phyloP scores from a whole-genome alignment of 1,284 basidiomycete species.

The Trichosporon inkin region DNA sequence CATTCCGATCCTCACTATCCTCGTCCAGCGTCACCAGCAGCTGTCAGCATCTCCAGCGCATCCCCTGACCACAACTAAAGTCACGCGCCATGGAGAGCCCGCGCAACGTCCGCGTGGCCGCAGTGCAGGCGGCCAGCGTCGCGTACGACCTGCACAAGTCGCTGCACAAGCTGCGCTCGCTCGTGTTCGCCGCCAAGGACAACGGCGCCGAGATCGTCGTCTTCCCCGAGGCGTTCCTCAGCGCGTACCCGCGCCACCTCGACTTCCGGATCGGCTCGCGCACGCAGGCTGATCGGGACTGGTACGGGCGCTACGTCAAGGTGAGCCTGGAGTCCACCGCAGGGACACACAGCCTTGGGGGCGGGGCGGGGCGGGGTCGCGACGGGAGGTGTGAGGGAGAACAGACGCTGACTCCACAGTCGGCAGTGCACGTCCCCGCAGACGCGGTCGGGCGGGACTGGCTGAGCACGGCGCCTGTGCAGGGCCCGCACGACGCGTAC shows the following conservation, averaged over 20 bases:
- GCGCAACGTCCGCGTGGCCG: constrained; percentile 28
- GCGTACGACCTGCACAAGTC: constrained; percentile 58
- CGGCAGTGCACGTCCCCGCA: constrained; percentile 23
- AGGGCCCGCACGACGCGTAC: constrained; percentile 16
- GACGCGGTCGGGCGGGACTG: constrained; percentile 25
- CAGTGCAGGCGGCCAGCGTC: constrained; percentile 40
- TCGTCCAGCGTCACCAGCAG: too few relatives aligned
- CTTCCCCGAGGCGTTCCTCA: constrained; percentile 65
- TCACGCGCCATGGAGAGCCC: not conserved
- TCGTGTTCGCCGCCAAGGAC: constrained; percentile 56
- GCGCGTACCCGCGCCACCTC: constrained; percentile 44
- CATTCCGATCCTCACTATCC: too few relatives aligned
- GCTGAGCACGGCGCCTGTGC: constrained; percentile 16
- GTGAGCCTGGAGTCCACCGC: too few relatives aligned
- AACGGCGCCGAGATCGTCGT: constrained; percentile 60
- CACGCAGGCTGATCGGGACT: constrained; percentile 32
- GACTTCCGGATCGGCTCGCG: constrained; percentile 33
- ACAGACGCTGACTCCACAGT: constrained; percentile 16
- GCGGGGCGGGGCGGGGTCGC: too few relatives aligned
- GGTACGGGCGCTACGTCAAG: constrained; percentile 51
- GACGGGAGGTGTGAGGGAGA: too few relatives aligned
- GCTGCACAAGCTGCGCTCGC: constrained; percentile 58
- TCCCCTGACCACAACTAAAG: not conserved
- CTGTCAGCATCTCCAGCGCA: too few relatives aligned
- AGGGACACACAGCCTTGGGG: too few relatives aligned